phyloP scores from a whole-genome alignment of 2,329 filamentous ascomycete species.

The Fonsecaea monophora region DNA sequence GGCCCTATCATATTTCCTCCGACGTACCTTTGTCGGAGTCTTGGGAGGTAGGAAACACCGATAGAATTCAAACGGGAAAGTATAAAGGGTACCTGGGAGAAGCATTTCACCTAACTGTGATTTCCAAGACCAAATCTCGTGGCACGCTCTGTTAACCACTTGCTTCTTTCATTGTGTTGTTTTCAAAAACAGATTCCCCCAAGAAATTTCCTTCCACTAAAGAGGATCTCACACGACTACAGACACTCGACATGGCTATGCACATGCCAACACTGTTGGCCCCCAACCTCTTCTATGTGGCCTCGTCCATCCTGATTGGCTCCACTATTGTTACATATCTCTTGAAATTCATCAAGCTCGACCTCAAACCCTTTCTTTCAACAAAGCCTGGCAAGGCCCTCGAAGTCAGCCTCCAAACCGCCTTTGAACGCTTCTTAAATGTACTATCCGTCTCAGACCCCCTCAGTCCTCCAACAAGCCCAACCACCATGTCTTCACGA shows the following conservation, averaged over 20 bases:
- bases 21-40: conserved; percentile 1
- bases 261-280: conserved; percentile 12
- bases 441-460: conserved; percentile 28
- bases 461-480: conserved; percentile 17
- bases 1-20: not conserved
- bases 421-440: conserved; percentile 23
- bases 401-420: not conserved
- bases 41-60: not conserved
- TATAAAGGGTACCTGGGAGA: not conserved
- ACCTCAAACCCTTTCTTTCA: conserved; percentile 22
- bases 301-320: conserved; percentile 28
- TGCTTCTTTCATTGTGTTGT: not conserved
- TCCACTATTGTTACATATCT: conserved; percentile 26
- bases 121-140: not conserved
- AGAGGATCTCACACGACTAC: not conserved
- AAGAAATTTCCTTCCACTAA: not conserved
- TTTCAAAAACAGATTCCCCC: not conserved
- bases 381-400: conserved; percentile 26
- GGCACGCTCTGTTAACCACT: not conserved
- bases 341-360: conserved; percentile 26
- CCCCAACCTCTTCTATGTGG: conserved; percentile 26
- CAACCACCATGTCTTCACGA: conserved; percentile 18
- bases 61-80: not conserved
- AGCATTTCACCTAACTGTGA: not conserved
- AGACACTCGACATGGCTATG: conserved; percentile 16